Conservation (phyloP, 257 asterid genomes). For the Fraxinus americana region DNA sequence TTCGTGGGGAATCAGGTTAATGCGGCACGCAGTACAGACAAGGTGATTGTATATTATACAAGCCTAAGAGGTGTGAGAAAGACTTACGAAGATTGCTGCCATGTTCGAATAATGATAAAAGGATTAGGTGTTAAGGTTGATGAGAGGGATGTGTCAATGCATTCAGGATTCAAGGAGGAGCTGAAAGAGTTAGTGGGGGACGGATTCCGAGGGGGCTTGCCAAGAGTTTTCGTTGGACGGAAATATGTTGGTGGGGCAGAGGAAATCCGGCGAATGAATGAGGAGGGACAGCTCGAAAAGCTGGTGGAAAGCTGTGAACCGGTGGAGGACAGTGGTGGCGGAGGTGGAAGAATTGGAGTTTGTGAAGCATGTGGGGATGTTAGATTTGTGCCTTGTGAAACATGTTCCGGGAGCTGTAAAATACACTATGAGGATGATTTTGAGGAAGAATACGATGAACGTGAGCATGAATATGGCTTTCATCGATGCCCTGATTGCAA, state of each 20-base stretch:
- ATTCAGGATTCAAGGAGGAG: slow-evolving; percentile 88
- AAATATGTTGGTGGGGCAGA: slow-evolving; percentile 81
- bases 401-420: slow-evolving; percentile 92
- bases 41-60: slow-evolving; percentile 68
- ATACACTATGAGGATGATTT: slow-evolving; percentile 57
- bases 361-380: slow-evolving; percentile 91
- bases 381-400: slow-evolving; percentile 86
- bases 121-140: slow-evolving; percentile 76
- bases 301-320: slow-evolving; percentile 60
- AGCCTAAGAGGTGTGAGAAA: slow-evolving; percentile 90
- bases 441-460: slow-evolving; percentile 33
- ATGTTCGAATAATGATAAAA: slow-evolving; percentile 67
- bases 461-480: slow-evolving; percentile 59
- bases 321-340: slow-evolving; percentile 33
- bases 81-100: slow-evolving; percentile 90
- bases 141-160: slow-evolving; percentile 93
- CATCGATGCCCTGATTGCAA: slow-evolving; percentile 86
- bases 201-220: slow-evolving; percentile 53
- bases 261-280: slow-evolving; percentile 70
- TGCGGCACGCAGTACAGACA: slow-evolving; percentile 17
- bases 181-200: slow-evolving; percentile 63
- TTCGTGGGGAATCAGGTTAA: not conserved
- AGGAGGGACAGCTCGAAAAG: slow-evolving; percentile 74
- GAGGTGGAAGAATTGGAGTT: slow-evolving; percentile 26
- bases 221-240: slow-evolving; percentile 64